A percentile compares a stretch with the other conserved stretches of the same genome.
Evolutionary conservation across 306 rosid genomes (phyloP).

Genomic region (Lathyrus tuberosus): DNA sequence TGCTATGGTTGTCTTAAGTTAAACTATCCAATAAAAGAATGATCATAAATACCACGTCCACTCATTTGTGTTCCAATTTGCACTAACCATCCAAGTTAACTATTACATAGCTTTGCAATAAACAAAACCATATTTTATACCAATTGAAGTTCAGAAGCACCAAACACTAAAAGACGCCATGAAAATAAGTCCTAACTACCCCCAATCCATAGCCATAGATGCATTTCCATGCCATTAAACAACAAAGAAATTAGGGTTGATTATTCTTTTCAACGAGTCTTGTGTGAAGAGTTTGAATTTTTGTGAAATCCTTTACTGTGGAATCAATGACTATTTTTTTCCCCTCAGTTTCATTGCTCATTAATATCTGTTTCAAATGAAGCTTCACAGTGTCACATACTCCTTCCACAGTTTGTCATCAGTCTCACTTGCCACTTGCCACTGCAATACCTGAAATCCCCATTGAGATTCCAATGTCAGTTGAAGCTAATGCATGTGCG

Average conservation of each 20-base stretch:
- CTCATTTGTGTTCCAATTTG: constrained; percentile 25
- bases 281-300: too few relatives aligned
- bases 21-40: constrained; percentile 26
- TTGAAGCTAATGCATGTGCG: too few relatives aligned
- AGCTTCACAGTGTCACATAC: too few relatives aligned
- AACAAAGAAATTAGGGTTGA: constrained; percentile 1
- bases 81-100: constrained; percentile 30
- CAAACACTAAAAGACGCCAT: constrained; percentile 16
- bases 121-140: constrained; percentile 28
- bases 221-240: constrained; percentile 35
- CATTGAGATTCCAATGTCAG: too few relatives aligned
- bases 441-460: too few relatives aligned
- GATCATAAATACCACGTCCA: constrained; percentile 22
- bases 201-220: background rate
- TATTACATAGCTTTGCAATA: constrained; percentile 1
- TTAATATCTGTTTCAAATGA: too few relatives aligned
- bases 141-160: constrained; percentile 28
- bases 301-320: too few relatives aligned
- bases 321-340: too few relatives aligned
- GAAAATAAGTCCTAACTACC: constrained; percentile 24
- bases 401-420: too few relatives aligned
- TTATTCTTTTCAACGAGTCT: too few relatives aligned
- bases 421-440: too few relatives aligned
- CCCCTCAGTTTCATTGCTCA: too few relatives aligned
- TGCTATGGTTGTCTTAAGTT: background rate